These are phyloP conservation scores for Urochloa ruziziensis DNA, from an alignment of 176 grass and related monocot species.

Conservation along the genomic window DNA sequence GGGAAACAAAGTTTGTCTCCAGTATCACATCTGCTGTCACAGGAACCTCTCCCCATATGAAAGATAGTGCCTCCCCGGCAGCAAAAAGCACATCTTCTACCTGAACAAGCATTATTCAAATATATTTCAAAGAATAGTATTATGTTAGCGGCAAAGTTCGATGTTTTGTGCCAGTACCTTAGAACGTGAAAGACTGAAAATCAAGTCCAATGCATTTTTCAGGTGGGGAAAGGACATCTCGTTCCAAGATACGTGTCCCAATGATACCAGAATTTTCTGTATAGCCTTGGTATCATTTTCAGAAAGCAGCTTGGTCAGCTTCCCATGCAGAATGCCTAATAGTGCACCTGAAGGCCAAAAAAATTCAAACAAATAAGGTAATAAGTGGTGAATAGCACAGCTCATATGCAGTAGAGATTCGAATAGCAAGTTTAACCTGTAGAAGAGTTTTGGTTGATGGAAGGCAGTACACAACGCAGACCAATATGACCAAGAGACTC, in stretches of 20 bases:
- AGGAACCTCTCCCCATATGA: conserved; percentile 95
- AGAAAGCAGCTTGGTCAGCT: conserved; percentile 72
- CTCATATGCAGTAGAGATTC: not conserved
- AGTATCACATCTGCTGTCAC: conserved; percentile 75
- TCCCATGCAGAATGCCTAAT: conserved; percentile 61
- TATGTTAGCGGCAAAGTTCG: not conserved
- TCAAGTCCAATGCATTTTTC: conserved; percentile 71
- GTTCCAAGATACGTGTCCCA: conserved; percentile 89
- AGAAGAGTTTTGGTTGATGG: conserved; percentile 49
- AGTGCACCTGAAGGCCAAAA: conserved; percentile 55
- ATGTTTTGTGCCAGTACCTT: conserved; percentile 56
- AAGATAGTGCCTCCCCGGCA: conserved; percentile 87
- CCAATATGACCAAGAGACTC: conserved; percentile 95
- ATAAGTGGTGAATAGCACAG: conserved; percentile 1
- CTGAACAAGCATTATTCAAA: conserved; percentile 39
- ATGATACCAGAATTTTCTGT: conserved; percentile 88
- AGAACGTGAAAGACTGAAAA: conserved; percentile 80
- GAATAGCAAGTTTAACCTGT: conserved; percentile 52
- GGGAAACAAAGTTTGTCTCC: conserved; percentile 84
- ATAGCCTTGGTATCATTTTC: conserved; percentile 89
- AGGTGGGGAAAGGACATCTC: conserved; percentile 79
- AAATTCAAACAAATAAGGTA: conserved; percentile 13
- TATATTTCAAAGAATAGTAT: conserved; percentile 28
- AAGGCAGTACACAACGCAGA: conserved; percentile 58
- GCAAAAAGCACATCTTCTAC: conserved; percentile 97